A percentile compares a stretch with the other conserved stretches of the same genome.
Conservation (phyloP, 73 alveolate genomes). For the Blepharisma stoltei region DNA sequence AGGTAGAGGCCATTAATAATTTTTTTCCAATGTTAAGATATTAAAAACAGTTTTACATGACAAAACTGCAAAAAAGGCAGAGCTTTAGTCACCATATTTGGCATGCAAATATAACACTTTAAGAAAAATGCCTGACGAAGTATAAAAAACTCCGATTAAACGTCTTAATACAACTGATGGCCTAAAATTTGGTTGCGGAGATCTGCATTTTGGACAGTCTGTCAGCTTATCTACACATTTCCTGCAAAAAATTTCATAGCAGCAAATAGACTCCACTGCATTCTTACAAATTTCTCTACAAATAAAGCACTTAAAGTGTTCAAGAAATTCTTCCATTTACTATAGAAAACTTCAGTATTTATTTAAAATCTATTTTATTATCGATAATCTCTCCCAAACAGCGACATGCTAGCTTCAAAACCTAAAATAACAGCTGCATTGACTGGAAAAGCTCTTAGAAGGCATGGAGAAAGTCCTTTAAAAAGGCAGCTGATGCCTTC, state of each 20-base stretch:
- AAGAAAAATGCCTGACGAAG: too few relatives aligned
- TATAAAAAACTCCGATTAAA: too few relatives aligned
- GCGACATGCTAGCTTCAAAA: background rate
- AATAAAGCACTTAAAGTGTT: conserved; percentile 28
- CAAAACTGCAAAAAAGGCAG: too few relatives aligned
- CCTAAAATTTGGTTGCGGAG: too few relatives aligned
- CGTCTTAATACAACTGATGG: too few relatives aligned
- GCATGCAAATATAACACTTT: too few relatives aligned
- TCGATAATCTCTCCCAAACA: conserved; percentile 17
- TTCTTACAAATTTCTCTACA: conserved; percentile 38
- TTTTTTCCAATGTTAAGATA: too few relatives aligned
- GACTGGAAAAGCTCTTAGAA: conserved; percentile 24
- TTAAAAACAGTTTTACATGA: too few relatives aligned
- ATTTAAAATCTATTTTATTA: background rate
- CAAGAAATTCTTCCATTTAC: background rate
- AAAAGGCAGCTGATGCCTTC: background rate
- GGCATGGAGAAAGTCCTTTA: background rate
- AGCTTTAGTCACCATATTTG: too few relatives aligned
- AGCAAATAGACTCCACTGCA: conserved; percentile 42
- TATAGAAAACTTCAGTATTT: background rate
- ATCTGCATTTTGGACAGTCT: conserved; percentile 38
- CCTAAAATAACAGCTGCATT: background rate
- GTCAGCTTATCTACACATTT: conserved; percentile 32
- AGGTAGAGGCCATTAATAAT: too few relatives aligned
- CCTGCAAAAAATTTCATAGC: conserved; percentile 37